phyloP scores from a whole-genome alignment of 1,139 yeast species.

The Sugiyamaella xylanicola region DNA sequence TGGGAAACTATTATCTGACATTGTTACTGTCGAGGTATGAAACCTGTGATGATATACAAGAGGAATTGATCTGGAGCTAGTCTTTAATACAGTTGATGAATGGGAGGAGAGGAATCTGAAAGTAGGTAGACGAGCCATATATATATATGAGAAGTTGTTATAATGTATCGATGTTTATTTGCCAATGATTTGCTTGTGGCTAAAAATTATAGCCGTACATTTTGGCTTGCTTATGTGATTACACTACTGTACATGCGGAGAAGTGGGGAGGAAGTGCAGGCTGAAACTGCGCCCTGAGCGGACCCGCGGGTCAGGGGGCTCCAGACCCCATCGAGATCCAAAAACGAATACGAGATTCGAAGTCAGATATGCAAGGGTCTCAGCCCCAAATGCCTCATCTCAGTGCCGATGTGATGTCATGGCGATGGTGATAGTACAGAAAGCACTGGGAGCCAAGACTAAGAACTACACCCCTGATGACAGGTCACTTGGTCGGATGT shows the following conservation, averaged over 20 bases:
- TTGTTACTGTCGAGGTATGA: not conserved
- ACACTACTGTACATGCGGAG: not conserved
- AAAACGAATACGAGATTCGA: not conserved
- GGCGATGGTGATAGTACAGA: too few relatives aligned
- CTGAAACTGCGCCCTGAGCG: not conserved
- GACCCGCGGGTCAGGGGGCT: not conserved
- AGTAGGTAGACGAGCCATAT: not conserved
- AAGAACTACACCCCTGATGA: too few relatives aligned
- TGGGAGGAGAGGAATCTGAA: not conserved
- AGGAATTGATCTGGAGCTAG: not conserved
- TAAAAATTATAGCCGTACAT: not conserved
- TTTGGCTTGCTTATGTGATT: not conserved
- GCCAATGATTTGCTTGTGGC: too few relatives aligned
- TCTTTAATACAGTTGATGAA: not conserved
- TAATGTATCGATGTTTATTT: too few relatives aligned
- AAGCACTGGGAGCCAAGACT: too few relatives aligned
- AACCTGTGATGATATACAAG: not conserved
- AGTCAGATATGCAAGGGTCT: too few relatives aligned
- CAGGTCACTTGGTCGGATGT: not conserved
- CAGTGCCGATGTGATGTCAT: too few relatives aligned
- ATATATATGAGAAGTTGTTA: too few relatives aligned
- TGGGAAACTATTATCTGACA: constrained; percentile 22
- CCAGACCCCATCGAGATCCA: not conserved
- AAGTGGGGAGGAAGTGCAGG: not conserved
- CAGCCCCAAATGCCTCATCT: too few relatives aligned